Evolutionary conservation across 139 green algal genomes (phyloP), one percentile per base, ranked within the genome.

Genomic region (Axilococcus clingmanii): DNA sequence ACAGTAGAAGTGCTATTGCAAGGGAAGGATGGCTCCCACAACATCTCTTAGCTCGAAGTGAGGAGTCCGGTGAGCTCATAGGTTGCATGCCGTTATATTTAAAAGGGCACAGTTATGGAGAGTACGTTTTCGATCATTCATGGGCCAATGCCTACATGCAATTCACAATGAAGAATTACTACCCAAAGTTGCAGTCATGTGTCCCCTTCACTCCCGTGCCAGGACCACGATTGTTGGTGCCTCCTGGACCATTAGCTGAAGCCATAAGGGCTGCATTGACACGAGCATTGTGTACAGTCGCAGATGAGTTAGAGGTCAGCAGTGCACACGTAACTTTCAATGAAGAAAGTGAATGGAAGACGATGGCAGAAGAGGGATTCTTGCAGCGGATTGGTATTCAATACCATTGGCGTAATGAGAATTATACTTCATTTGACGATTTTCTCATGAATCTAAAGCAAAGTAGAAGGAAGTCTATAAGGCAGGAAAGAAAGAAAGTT

Each of bases 121-220:
- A 94, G 52, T 94, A 94, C 48, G 83, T 94, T 3, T 94, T 94
- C 62, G 85, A 94, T 59, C 52, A 65, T 17, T 22, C 22, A 35
- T 92, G 82, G 82, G 83, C 68, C 7, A n/a, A n/a, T n/a, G n/a
- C n/a, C n/a, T n/a, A n/a, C n/a, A n/a, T n/a, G n/a, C 56, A 78
- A 27, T 71, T 52, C 5, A 51, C 59, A n/a, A 71, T 66, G 19
- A 30, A 64, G 15, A 15, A 29, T 24, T 95, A 95, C 67, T 95
- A 95, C 42, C 88, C 87, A 4, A 96, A 95, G 67, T 75, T 96
- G 33, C 88, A 91, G 67, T 65, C 47, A 9, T 87, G 77, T n/a
- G 86, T 96, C 35, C 87, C 87, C 19, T 96, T 96, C 73, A 87
- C 83, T 0, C 87, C 87, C 11, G 88, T 83, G 4, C 77, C 82